Evolutionary conservation across 116 monocot genomes (phyloP).

Genomic region (Iris pallida): DNA sequence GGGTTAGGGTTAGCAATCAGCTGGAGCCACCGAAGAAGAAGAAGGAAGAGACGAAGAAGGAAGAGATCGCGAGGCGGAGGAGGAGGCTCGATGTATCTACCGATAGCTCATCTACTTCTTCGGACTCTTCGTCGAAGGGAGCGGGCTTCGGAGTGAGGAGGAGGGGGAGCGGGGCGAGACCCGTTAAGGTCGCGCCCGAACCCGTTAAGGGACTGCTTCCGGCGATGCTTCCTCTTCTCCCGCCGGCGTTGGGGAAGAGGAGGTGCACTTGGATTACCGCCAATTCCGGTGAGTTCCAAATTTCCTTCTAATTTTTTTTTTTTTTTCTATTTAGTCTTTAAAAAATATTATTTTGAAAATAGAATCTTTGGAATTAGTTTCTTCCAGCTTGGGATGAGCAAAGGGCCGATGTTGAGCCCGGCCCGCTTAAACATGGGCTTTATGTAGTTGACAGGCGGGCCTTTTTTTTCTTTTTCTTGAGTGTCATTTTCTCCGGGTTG

Average conservation of each 20-base stretch:
- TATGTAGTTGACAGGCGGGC: too few species aligned
- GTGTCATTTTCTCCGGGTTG: too few species aligned
- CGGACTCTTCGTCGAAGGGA: constrained; percentile 6
- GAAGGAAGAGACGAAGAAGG: constrained; percentile 4
- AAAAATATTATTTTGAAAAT: too few species aligned
- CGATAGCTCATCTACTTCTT: constrained; percentile 3
- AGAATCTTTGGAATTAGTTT: too few species aligned
- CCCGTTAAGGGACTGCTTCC: constrained; percentile 1
- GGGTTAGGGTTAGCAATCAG: neutral
- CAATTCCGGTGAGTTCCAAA: constrained; percentile 29
- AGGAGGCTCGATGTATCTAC: neutral
- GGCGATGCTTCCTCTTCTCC: neutral
- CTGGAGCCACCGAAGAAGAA: neutral
- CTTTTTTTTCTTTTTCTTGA: too few species aligned
- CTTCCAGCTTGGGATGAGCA: too few species aligned
- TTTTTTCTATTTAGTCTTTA: too few species aligned
- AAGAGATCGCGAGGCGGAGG: neutral
- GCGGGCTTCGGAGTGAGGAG: neutral
- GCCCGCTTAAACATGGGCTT: too few species aligned
- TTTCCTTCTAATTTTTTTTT: neutral
- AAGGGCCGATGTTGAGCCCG: too few species aligned
- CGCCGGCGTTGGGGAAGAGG: constrained; percentile 5
- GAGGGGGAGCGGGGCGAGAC: neutral
- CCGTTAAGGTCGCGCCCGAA: constrained; percentile 12
- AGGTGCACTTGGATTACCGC: constrained; percentile 50